Evolutionary conservation across 1,284 basidiomycete species (phyloP), one percentile per base, ranked within the genome.

Genomic region (Trichosporon sp.): DNA sequence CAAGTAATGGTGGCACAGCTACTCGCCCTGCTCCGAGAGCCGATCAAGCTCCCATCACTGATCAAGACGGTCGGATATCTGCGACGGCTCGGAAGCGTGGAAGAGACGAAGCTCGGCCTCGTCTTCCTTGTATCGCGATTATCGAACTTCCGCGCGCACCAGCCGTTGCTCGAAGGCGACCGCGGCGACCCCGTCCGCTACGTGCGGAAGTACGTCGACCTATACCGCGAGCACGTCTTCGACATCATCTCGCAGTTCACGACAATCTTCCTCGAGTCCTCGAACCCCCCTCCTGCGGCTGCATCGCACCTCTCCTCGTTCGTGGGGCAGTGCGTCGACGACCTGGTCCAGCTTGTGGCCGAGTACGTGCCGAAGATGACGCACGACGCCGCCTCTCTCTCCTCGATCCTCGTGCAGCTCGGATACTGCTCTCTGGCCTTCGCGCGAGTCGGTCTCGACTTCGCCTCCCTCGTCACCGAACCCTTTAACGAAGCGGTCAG

Each of bases 401-500:
- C 89, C 1, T 89, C 92, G 8, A 84, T 96, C 56, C 86, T 95
- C 60, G 94, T 93, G 0, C 94, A 96, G 73, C 85, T 97, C 54
- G 90, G 90, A 9, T 96, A 96, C 79, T 95, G 92, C 75, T 88
- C 91, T 4, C 86, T 88, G n/a, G 92, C 93, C 0, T 95, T 95
- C 73, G 85, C 90, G 0, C 87, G 92, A n/a, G 85, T 92, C n/a
- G 93, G 93, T 0, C 84, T 95, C 65, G 91, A 93, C 73, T 94
- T 94, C 78, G 84, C 86, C 9, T 79, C 83, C 0, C 80, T 88
- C 7, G 82, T 93, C n/a, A 84, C 83, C 0, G 82, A 83, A 5
- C 83, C 89, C 0, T 88, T 92, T 71, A 82, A 84, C n/a, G 76
- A 82, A 21, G 86, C 88, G 4, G 86, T 90, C 4, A 74, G 71